phyloP scores from a whole-genome alignment of 148 eudicot genomes.

The Amaranthus cruentus region DNA sequence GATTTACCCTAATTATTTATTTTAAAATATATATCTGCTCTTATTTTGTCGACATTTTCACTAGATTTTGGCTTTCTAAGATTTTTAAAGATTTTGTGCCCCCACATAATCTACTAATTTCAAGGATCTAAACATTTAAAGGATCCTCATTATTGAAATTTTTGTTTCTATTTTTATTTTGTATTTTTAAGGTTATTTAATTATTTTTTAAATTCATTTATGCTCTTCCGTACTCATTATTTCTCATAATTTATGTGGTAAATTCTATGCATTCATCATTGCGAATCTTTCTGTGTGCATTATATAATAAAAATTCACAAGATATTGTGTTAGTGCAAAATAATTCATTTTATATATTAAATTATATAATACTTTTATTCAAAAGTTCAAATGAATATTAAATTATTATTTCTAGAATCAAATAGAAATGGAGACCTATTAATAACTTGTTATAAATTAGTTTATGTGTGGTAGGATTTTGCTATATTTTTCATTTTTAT shows the following conservation, averaged over 20 bases:
- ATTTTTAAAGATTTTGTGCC: slow-evolving; percentile 28
- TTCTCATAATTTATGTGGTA: not conserved
- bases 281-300: slow-evolving; percentile 8
- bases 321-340: not conserved
- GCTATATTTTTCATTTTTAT: too few relatives aligned
- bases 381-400: too few relatives aligned
- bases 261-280: slow-evolving; percentile 19
- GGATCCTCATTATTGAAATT: slow-evolving; percentile 6
- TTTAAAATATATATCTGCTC: not conserved
- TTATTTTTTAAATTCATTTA: slow-evolving; percentile 2
- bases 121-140: slow-evolving; percentile 10
- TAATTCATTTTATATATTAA: not conserved
- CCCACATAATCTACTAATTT: slow-evolving; percentile 25
- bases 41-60: slow-evolving; percentile 22
- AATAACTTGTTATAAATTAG: too few relatives aligned
- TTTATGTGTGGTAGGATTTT: too few relatives aligned
- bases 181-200: slow-evolving; percentile 5
- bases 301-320: not conserved
- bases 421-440: too few relatives aligned
- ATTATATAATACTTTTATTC: too few relatives aligned
- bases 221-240: slow-evolving; percentile 1
- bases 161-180: slow-evolving; percentile 6
- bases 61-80: slow-evolving; percentile 28
- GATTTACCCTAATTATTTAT: not conserved
- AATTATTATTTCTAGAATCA: too few relatives aligned